Evolutionary conservation across 108 stramenopile genomes (phyloP), one percentile per base, ranked within the genome.

Genomic region (Cyclostephanos invisitatus): DNA sequence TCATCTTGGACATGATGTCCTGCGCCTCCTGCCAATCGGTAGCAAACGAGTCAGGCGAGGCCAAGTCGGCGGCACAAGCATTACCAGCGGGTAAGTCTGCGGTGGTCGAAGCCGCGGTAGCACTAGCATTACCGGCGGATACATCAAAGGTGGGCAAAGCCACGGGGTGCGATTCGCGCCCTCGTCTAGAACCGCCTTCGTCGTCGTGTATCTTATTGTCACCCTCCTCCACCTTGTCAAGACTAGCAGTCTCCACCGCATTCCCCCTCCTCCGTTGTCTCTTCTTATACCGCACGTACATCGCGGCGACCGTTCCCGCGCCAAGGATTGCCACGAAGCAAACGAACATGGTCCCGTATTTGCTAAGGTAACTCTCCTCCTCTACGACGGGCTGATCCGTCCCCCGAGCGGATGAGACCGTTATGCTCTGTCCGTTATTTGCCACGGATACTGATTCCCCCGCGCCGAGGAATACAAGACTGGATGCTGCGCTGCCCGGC

Each of bases 261-360:
- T 54, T 11, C 12, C 14, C 25, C 22, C 4, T 54, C 53, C 53
- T 27, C 22, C 51, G 51, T 44, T 54, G 47, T 17, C 46, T 67
- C 42, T 48, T 72, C 62, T 27, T 78, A 10, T 55, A 61, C 35
- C 35, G 62, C 44, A 68, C 54, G 14, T 68, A 40, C 29, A 37
- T 55, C n/a, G 62, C 53, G 14, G 56, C 51, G 7, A 78, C n/a
- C 17, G 72, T 62, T 4, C 78, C 78, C 7, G 62, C 60, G 29
- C 67, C 64, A 35, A 78, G 49, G 14, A 78, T 32, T 2, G 50
- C 78, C 62, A 78, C 60, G 24, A 78, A 59, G 35, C 51, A 28
- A 7, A 78, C 71, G 64, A 78, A 78, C 50, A 78, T 12, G 7
- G 29, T 72, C 0, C 78, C 78, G 40, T 78, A 78, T 12, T 54